Percentiles rank a stretch among this genome's conserved stretches.
Conservation (phyloP, 2,329 filamentous ascomycete genomes). For the Sporothrix protearum region DNA sequence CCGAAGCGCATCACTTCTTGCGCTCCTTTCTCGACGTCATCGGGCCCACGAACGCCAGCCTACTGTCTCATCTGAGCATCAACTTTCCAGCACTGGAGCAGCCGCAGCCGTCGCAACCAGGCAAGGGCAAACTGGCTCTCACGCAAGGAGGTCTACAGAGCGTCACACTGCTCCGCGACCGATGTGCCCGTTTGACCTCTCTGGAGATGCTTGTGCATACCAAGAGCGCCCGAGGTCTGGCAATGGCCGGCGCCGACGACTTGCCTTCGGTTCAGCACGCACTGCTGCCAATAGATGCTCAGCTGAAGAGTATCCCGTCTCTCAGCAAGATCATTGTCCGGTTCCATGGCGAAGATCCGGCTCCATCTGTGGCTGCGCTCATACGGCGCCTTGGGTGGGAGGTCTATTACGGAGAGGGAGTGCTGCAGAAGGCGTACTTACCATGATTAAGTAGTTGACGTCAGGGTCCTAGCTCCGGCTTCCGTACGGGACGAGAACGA, state of each 20-base stretch:
- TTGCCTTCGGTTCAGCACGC: not conserved
- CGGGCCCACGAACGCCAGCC: not conserved
- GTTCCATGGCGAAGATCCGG: not conserved
- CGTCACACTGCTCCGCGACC: not conserved
- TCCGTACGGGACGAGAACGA: no score
- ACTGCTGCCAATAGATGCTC: not conserved
- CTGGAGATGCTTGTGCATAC: not conserved
- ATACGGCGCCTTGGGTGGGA: not conserved
- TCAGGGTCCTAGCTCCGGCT: not conserved
- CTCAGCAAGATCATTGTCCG: not conserved
- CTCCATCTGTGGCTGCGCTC: not conserved
- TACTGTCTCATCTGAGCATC: not conserved
- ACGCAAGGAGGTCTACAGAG: not conserved
- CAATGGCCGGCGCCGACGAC: not conserved
- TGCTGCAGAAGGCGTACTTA: not conserved
- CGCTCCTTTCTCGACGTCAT: not conserved
- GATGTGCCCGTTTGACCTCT: not conserved
- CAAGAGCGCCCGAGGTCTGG: not conserved
- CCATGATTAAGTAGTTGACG: not conserved
- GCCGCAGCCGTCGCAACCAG: not conserved
- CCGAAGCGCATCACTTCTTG: not conserved
- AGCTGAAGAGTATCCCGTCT: not conserved
- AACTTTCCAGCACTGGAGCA: not conserved
- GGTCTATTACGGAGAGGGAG: not conserved
- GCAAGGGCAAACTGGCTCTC: not conserved